A percentile compares a stretch with the other conserved stretches of the same genome.
Conservation (phyloP, 768 basidiomycete species). For the Fomitopsis serialis region DNA sequence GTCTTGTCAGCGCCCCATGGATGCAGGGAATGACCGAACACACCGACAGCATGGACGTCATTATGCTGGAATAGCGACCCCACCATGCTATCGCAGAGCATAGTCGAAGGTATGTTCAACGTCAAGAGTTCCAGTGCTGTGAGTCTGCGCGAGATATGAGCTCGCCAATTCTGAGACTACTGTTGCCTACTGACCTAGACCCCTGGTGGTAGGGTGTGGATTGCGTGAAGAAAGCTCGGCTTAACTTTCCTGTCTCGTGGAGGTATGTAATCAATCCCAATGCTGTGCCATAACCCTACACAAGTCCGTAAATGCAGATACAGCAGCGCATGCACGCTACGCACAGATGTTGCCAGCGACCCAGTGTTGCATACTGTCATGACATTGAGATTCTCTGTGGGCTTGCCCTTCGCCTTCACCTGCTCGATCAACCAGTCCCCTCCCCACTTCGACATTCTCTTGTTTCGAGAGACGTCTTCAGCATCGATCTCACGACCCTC, state of each 20-base stretch:
- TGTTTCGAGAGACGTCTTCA: constrained; percentile 86
- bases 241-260: constrained; percentile 70
- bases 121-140: constrained; percentile 88
- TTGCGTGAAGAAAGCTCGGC: constrained; percentile 88
- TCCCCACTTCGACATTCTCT: constrained; percentile 77
- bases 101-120: constrained; percentile 77
- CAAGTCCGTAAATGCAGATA: background rate
- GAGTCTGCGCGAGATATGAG: too few species aligned
- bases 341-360: constrained; percentile 86
- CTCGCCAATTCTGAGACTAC: too few species aligned
- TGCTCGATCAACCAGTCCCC: constrained; percentile 76
- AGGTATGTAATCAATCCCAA: constrained; percentile 91
- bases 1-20: background rate
- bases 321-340: constrained; percentile 18
- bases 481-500: constrained; percentile 73
- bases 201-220: constrained; percentile 95
- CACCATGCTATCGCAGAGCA: constrained; percentile 98
- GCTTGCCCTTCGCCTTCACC: constrained; percentile 34
- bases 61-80: constrained; percentile 91
- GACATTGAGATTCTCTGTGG: constrained; percentile 59
- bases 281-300: constrained; percentile 93
- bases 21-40: background rate
- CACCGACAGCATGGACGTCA: constrained; percentile 76
- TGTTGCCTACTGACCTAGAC: constrained; percentile 61
- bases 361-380: constrained; percentile 98